Evolutionary conservation across 176 grass and related monocot genomes (phyloP), one percentile per base, ranked within the genome.

Genomic region (Pharus latifolius): DNA sequence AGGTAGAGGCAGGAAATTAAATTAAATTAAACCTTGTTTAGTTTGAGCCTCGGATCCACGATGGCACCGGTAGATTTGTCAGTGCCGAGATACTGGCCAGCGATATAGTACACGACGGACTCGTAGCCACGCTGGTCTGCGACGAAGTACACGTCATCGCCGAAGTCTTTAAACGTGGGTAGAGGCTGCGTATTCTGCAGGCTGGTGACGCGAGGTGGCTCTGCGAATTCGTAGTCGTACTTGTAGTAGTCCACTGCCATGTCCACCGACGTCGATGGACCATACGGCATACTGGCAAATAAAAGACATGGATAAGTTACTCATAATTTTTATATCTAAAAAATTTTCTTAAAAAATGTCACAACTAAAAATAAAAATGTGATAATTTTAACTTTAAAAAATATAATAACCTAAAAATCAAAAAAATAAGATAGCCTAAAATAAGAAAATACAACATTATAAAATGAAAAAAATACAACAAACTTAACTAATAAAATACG

Each of bases 201-300:
- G 54, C 88, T 87, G 10, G 88, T 91, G 29, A 84, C 56, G 7
- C 80, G 80, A 11, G 84, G 84, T 7, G 84, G 84, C 70, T 91
- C 80, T 17, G 84, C 80, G 40, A 84, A 87, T 74, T 91, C 88
- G 37, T 74, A 87, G 71, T 91, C 84, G 24, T 78, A 55, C 32
- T 17, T 60, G 63, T 37, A 91, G 80, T 91, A 91, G 60, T 91
- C 88, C 14, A 87, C 37, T 72, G 35, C 76, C 88, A 91, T 91
- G 37, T 91, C 84, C 41, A 91, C 40, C 5, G 84, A 65, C 7
- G 58, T 69, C 30, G 17, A 25, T 43, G 72, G 46, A n/a, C 57
- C 78, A 29, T 74, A 52, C 9, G 72, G 76, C 49, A 14, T 0
- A 48, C 64, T 78, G 60, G 28, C 7, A 55, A 0, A 28, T 25